These are phyloP conservation scores for Bolboschoenus planiculmis DNA, from an alignment of 176 grass and related monocot genomes.

Conservation along the genomic window DNA sequence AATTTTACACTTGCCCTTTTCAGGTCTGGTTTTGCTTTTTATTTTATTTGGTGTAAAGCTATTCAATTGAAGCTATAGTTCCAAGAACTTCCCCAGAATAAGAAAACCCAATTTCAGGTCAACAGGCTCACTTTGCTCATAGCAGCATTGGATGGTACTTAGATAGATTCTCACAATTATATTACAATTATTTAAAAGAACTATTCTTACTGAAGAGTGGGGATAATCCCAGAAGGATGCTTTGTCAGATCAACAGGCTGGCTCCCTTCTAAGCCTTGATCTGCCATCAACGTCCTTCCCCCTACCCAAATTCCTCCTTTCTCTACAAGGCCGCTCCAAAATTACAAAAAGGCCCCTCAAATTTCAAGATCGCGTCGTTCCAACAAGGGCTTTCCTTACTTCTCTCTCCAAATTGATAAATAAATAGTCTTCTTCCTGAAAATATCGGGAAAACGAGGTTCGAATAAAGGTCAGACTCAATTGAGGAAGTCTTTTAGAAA, in stretches of 20 bases:
- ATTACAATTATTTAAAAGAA: neutral
- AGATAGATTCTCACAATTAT: neutral
- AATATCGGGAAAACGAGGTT: neutral
- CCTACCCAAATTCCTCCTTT: neutral
- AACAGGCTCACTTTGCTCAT: neutral
- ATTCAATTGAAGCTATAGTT: neutral
- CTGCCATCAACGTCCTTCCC: constrained; percentile 43
- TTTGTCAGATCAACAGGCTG: constrained; percentile 81
- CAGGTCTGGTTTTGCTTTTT: neutral
- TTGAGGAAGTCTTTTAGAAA: neutral
- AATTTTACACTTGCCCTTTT: neutral
- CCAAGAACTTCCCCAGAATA: neutral
- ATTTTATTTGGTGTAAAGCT: neutral
- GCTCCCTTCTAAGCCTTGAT: constrained; percentile 62
- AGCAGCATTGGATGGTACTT: neutral
- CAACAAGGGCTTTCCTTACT: neutral
- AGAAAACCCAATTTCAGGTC: neutral
- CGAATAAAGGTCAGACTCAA: neutral
- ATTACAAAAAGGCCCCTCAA: constrained; percentile 3
- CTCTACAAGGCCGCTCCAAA: neutral
- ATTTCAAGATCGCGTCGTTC: neutral
- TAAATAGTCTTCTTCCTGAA: neutral
- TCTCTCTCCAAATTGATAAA: neutral
- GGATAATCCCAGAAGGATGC: constrained; percentile 92
- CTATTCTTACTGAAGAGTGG: constrained; percentile 83